These are phyloP conservation scores for Umbelopsis isabellina DNA, from an alignment of 192 early-diverging fungal species.

Conservation along the genomic window DNA sequence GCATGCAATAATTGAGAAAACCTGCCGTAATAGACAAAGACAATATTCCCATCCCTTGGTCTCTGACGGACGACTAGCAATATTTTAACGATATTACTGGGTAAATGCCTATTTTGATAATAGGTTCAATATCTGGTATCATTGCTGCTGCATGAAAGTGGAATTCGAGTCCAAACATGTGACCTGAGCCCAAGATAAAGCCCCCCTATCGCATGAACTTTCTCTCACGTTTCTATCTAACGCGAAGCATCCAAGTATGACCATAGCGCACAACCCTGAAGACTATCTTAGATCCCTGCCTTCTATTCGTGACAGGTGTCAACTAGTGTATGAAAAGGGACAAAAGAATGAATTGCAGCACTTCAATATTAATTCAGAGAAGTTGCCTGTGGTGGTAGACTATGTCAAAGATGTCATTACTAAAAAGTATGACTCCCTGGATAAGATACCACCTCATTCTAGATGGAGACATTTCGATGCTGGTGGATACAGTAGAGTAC, in stretches of 20 bases:
- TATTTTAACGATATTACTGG: too few relatives aligned
- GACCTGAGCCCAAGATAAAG: too few relatives aligned
- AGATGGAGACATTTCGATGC: constrained; percentile 85
- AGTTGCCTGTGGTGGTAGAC: constrained; percentile 68
- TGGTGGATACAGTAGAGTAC: constrained; percentile 46
- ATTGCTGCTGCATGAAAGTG: too few relatives aligned
- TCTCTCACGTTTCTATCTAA: constrained; percentile 16
- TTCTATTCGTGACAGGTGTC: constrained; percentile 76
- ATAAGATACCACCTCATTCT: constrained; percentile 83
- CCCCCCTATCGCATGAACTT: constrained; percentile 19
- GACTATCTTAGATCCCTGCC: constrained; percentile 67
- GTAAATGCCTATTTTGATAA: too few relatives aligned
- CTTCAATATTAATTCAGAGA: constrained; percentile 72
- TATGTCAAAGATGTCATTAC: constrained; percentile 65
- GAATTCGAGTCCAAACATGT: too few relatives aligned
- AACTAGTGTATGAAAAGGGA: constrained; percentile 61
- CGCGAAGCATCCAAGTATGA: neutral
- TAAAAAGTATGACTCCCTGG: constrained; percentile 68
- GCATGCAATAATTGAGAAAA: too few relatives aligned
- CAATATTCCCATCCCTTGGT: too few relatives aligned
- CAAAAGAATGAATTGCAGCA: constrained; percentile 60
- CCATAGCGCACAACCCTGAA: constrained; percentile 20
- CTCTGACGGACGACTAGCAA: too few relatives aligned
- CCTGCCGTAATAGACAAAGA: too few relatives aligned
- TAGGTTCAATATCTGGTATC: too few relatives aligned